Conservation (phyloP, 441 rosid genomes). For the Corymbia citriodora region DNA sequence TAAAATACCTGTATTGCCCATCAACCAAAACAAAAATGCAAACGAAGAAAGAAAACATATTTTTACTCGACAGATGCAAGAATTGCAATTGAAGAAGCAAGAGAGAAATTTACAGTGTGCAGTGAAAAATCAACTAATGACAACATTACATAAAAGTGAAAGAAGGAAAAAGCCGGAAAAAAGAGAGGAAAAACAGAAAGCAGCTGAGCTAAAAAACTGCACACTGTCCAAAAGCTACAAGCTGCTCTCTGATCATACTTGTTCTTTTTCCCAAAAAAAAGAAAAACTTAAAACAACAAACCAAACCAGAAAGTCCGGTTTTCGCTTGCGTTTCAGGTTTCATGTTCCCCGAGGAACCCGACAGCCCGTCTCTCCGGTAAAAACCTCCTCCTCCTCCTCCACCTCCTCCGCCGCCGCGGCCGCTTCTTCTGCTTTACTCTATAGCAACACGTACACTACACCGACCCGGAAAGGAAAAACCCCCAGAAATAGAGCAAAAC, state of each 20-base stretch:
- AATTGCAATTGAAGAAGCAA: neutral
- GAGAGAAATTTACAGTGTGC: neutral
- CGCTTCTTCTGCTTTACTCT: neutral
- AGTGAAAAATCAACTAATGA: neutral
- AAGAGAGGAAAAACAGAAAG: conserved; percentile 33
- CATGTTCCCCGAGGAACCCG: conserved; percentile 30
- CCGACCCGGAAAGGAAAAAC: neutral
- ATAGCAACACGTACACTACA: neutral
- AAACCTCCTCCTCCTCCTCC: neutral
- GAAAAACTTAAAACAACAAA: neutral
- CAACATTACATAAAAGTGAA: neutral
- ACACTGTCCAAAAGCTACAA: conserved; percentile 14
- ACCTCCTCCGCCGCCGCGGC: neutral
- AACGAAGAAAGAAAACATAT: neutral
- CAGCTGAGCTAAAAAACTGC: conserved; percentile 71
- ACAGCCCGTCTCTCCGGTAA: conserved; percentile 45
- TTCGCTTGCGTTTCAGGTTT: neutral
- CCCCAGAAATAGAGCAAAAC: neutral
- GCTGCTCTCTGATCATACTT: neutral
- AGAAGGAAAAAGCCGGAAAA: neutral
- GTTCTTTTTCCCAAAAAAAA: neutral
- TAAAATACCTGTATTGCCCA: neutral
- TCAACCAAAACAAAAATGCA: neutral
- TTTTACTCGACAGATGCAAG: neutral
- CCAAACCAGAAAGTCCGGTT: neutral